Conservation (phyloP, 257 asterid genomes). For the Penstemon newberryi region DNA sequence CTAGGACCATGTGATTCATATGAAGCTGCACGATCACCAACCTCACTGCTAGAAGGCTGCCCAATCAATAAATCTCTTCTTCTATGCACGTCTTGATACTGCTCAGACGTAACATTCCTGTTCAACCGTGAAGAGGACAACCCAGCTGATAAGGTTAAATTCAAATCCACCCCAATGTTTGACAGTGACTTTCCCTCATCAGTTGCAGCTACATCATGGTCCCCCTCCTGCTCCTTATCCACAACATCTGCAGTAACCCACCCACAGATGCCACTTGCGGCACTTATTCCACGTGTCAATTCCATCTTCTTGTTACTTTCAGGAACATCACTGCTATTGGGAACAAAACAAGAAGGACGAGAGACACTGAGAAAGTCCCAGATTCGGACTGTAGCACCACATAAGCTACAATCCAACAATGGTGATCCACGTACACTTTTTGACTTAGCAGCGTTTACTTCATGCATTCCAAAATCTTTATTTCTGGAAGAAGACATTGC, state of each 20-base stretch:
- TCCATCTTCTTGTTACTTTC: constrained; percentile 87
- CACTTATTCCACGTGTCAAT: constrained; percentile 89
- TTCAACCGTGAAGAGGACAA: constrained; percentile 65
- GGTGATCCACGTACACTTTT: constrained; percentile 83
- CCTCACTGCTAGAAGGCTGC: constrained; percentile 94
- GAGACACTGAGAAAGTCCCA: constrained; percentile 85
- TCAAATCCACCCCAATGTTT: constrained; percentile 76
- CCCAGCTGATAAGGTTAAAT: constrained; percentile 83
- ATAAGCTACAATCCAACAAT: constrained; percentile 93
- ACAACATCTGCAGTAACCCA: constrained; percentile 79
- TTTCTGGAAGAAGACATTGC: constrained; percentile 67
- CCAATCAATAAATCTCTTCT: constrained; percentile 63
- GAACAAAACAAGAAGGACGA: constrained; percentile 80
- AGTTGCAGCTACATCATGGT: constrained; percentile 83
- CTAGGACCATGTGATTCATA: constrained; percentile 96
- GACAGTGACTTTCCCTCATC: constrained; percentile 84
- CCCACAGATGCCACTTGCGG: constrained; percentile 98
- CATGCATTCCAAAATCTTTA: constrained; percentile 44
- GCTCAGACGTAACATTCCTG: constrained; percentile 51
- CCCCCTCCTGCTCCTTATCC: constrained; percentile 79
- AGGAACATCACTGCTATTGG: constrained; percentile 70
- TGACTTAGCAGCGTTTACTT: constrained; percentile 54
- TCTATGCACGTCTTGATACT: constrained; percentile 49
- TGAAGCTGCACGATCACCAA: constrained; percentile 95
- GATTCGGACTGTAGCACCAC: constrained; percentile 95